Evolutionary conservation across 805 yeast species (phyloP).

Genomic region (Yarrowia divulgata): DNA sequence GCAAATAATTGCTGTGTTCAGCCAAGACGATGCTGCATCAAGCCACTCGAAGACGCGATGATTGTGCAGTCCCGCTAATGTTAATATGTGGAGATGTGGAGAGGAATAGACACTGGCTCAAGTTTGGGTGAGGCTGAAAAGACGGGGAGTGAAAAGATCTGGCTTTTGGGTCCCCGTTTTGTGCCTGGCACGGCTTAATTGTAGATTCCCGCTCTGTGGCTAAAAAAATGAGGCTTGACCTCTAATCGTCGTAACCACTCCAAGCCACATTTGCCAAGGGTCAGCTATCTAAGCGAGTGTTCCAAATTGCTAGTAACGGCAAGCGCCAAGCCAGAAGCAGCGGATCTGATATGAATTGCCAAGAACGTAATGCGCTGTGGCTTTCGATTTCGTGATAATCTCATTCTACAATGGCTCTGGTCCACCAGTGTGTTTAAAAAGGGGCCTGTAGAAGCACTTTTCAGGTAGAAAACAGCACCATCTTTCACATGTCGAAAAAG

Average conservation of each 20-base stretch:
- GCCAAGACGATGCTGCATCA: constrained; percentile 24
- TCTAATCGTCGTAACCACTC: neutral
- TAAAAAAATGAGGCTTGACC: constrained; percentile 22
- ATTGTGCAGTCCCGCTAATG: constrained; percentile 11
- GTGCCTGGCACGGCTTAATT: neutral
- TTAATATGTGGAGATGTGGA: neutral
- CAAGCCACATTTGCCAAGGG: constrained; percentile 8
- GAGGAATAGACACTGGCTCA: neutral
- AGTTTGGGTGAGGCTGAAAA: neutral
- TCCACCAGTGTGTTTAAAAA: neutral
- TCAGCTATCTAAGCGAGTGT: neutral
- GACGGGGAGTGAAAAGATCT: too few relatives aligned
- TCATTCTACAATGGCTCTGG: too few relatives aligned
- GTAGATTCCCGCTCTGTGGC: neutral
- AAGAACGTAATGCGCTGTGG: neutral
- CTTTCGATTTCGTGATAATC: constrained; percentile 4
- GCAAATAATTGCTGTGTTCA: neutral
- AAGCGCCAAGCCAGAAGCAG: neutral
- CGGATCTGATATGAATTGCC: constrained; percentile 7
- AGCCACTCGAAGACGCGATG: constrained; percentile 17
- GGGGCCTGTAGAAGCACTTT: neutral
- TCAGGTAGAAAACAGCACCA: neutral
- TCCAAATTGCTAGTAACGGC: neutral
- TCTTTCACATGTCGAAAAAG: constrained; percentile 11
- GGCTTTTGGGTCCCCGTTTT: neutral